phyloP scores from a whole-genome alignment of 1,139 yeast species.

The Geotrichum histeridarum region DNA sequence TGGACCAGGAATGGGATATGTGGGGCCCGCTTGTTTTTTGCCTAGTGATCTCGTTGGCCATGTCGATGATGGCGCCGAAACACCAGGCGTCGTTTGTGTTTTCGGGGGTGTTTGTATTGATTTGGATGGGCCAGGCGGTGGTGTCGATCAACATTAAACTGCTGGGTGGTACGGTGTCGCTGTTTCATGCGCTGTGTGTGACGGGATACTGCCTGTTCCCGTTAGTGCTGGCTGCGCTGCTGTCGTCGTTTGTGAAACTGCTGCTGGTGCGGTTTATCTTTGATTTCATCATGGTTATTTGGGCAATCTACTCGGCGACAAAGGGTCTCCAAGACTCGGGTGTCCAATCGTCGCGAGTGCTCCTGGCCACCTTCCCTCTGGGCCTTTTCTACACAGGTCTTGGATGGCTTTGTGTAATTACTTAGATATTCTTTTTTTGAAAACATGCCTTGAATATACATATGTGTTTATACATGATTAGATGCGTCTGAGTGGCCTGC shows the following conservation, averaged over 20 bases:
- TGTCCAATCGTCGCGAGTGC: constrained; percentile 61
- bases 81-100: constrained; percentile 45
- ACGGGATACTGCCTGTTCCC: constrained; percentile 82
- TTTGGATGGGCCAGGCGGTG: constrained; percentile 52
- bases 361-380: constrained; percentile 76
- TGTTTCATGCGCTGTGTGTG: constrained; percentile 74
- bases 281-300: constrained; percentile 50
- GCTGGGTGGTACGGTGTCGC: constrained; percentile 66
- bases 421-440: constrained; percentile 27
- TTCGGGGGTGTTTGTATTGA: constrained; percentile 59
- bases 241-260: constrained; percentile 54
- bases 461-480: not conserved
- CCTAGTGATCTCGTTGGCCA: constrained; percentile 53
- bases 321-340: constrained; percentile 65
- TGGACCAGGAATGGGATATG: constrained; percentile 20
- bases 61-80: constrained; percentile 41
- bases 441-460: not conserved
- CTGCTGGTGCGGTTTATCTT: constrained; percentile 53
- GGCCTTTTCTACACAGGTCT: constrained; percentile 65
- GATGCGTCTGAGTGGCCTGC: not conserved
- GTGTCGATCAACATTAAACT: constrained; percentile 66
- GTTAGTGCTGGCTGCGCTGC: constrained; percentile 56
- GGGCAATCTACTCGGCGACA: constrained; percentile 72
- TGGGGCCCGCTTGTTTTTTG: constrained; percentile 87
- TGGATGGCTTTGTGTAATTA: constrained; percentile 74